Percentiles rank a stretch among this genome's conserved stretches.
phyloP scores from a whole-genome alignment of 164 flowering plant species.

The Warburgia ugandensis region DNA sequence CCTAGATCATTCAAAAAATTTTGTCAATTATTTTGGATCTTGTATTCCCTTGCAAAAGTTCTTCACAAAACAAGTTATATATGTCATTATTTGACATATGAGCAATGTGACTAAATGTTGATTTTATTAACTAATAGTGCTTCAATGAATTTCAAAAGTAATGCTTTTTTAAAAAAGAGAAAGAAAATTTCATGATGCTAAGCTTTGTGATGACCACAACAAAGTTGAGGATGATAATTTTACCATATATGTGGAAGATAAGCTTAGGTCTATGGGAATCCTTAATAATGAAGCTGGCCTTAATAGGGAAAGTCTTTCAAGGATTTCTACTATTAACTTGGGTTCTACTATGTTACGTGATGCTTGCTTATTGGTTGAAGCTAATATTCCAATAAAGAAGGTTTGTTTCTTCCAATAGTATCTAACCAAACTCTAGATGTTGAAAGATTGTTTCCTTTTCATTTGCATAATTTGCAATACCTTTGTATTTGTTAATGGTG shows the following conservation, averaged over 20 bases:
- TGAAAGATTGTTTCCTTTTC: not conserved
- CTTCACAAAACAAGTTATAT: no score
- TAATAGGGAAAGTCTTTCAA: constrained; percentile 7
- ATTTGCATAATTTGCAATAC: not conserved
- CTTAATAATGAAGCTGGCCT: constrained; percentile 31
- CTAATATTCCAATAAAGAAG: constrained; percentile 52
- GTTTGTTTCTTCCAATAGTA: constrained; percentile 21
- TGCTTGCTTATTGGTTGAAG: constrained; percentile 31
- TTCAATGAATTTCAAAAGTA: no score
- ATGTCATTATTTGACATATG: no score
- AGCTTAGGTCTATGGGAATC: constrained; percentile 56
- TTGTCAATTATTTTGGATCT: no score
- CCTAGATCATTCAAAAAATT: no score
- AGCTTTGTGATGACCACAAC: no score
- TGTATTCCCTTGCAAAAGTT: no score
- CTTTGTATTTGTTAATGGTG: not conserved
- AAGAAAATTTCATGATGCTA: no score
- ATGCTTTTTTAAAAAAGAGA: no score
- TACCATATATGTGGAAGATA: constrained; percentile 53
- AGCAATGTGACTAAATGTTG: no score
- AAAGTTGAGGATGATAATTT: constrained; percentile 21
- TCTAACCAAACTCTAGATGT: not conserved
- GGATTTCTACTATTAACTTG: constrained; percentile 8
- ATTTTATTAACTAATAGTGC: no score
- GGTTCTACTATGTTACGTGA: constrained; percentile 30